phyloP scores from a whole-genome alignment of 352 stramenopile species.

The Phytophthora pinifolia region DNA sequence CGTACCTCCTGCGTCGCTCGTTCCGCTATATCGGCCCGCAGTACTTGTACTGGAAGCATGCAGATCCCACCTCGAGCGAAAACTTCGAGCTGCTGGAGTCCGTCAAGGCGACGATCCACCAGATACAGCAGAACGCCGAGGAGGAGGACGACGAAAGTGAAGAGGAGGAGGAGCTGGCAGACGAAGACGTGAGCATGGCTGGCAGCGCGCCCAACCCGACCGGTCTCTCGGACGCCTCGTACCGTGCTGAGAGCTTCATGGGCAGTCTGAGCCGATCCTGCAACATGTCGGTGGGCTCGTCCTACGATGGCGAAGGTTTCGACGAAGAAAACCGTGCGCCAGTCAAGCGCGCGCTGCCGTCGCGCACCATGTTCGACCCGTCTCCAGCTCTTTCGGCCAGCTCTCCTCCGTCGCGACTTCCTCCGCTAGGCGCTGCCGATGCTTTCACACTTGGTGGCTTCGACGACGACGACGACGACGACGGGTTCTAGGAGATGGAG shows the following conservation, averaged over 20 bases:
- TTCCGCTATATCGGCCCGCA: constrained; percentile 92
- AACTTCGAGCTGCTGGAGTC: constrained; percentile 64
- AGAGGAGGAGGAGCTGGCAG: constrained; percentile 43
- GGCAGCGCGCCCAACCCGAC: constrained; percentile 40
- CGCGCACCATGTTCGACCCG: constrained; percentile 56
- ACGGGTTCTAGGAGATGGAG: constrained; percentile 44
- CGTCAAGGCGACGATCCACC: constrained; percentile 62
- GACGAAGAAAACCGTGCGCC: constrained; percentile 43
- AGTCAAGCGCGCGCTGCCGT: constrained; percentile 31
- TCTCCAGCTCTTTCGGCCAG: constrained; percentile 69
- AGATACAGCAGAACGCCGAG: constrained; percentile 56
- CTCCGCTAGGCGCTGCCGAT: constrained; percentile 47
- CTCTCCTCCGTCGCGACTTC: constrained; percentile 65
- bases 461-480: constrained; percentile 62
- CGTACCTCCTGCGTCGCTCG: constrained; percentile 93
- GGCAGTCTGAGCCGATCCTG: constrained; percentile 45
- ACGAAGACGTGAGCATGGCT: constrained; percentile 64
- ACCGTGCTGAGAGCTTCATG: constrained; percentile 52
- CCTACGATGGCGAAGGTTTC: constrained; percentile 48
- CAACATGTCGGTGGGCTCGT: constrained; percentile 62
- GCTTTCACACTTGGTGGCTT: constrained; percentile 66
- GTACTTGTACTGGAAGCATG: constrained; percentile 95
- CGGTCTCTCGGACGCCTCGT: constrained; percentile 27
- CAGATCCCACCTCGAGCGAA: constrained; percentile 71
- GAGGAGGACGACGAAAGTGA: constrained; percentile 41